Evolutionary conservation across 2,329 filamentous ascomycete species (phyloP), one percentile per base, ranked within the genome.

Genomic region (Diaporthe helianthi): DNA sequence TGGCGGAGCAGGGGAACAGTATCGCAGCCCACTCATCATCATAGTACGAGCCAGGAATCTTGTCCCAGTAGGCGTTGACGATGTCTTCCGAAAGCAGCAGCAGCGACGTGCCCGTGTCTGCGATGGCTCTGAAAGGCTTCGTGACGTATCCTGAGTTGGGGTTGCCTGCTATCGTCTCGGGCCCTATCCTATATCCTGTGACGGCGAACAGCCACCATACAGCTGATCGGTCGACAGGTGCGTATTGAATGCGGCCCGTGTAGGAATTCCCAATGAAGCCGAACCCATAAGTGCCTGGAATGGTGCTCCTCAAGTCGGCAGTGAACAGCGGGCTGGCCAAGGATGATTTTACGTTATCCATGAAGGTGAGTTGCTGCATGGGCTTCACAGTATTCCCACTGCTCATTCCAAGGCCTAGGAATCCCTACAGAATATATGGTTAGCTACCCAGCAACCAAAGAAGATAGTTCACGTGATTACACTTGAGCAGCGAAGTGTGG

Each of bases 131-230:
- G 72, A 65, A 73, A 70, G 53, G 73, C 71, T 1, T 83, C 80
- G 63, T 80, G 41, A 44, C 26, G 33, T 69, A 49, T 36, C 68
- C 61, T 5, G 47, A 29, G 63, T 67, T 26, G 31, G 55, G 58
- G 29, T 65, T 38, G 24, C 44, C 49, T 9, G 33, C 36, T 53
- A 44, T 31, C 58, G 41, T 47, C 15, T n/a, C 22, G 4, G 60
- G 12, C 1, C 77, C 83, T 72, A 86, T 80, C 53, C 83, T 80
- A 69, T 82, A 78, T 52, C 82, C 80, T 72, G 83, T 84, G 66
- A 81, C 82, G 70, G 86, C 84, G 70, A 88, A 87, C 68, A 83
- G 80, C 87, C 87, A 90, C 80, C 84, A 89, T 33, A 86, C 86
- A 19, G 84, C 78, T 70, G 76, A 79, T 72, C 76, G 82, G 76